Base-by-base conservation (phyloP, 1,284 basidiomycete species). In the Abortiporus biennis region DNA sequence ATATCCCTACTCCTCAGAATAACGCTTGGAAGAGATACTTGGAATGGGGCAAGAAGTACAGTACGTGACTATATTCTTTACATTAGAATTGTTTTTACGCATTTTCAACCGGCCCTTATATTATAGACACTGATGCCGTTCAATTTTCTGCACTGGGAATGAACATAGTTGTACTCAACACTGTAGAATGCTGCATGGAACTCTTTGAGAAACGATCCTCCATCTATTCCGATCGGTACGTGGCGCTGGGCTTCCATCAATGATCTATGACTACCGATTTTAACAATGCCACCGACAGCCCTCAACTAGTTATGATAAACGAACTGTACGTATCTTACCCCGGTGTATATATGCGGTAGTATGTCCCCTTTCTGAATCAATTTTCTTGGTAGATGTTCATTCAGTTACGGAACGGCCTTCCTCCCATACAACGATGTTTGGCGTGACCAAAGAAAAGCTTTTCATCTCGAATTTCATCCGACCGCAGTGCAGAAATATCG, bases 191-290 rank as follows among this genome's bases (percentile, higher is more conserved):
- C 12, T 64, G 59, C 3, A 55, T 48, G 9, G 69, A 67, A 4
- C 54, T 74, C 9, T 56, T 73, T 17, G 68, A 71, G 15, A 68
- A 63, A 42, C 59, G 66, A 16, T 67, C 68, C 1, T 39, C 45
- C 4, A 54, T 51, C 6, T 58, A 56, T 30, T 51, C 47, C 6
- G 50, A 54, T 30, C 50, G 54, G 52, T 52, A 29, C n/a, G 27
- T 29, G n/a, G 27, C 27, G 27, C 9, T n/a, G 9, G 27, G 6
- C 32, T 34, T 15, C 32, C 19, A 34, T 8, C n/a, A 6, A 13
- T 69, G 69, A 34, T 34, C n/a, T 15, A 8, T 15, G 8, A 15
- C 32, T 34, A 15, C 15, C 15, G 6, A 8, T 29, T n/a, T 9
- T 29, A 29, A n/a, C 27, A 29, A n/a, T 29, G 27, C 9, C 27